Evolutionary conservation across 1,284 basidiomycete genomes (phyloP).

Genomic region (Irpex rosettiformis): DNA sequence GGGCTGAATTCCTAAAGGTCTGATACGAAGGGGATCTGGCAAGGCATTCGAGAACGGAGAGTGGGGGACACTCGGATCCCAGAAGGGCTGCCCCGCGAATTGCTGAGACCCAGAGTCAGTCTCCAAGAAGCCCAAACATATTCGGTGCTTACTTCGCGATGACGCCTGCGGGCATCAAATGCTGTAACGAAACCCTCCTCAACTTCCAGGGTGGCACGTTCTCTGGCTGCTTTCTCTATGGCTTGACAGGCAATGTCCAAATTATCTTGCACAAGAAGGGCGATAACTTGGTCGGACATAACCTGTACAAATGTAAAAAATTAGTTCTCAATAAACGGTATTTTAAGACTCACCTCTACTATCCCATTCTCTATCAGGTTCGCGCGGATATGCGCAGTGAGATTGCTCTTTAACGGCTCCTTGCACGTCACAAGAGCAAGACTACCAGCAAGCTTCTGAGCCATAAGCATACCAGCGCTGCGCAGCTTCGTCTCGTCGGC

Average conservation of each 20-base stretch:
- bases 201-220: conserved; percentile 92
- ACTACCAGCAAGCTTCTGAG: conserved; percentile 94
- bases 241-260: conserved; percentile 92
- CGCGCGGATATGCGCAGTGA: conserved; percentile 86
- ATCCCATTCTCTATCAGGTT: conserved; percentile 85
- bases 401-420: conserved; percentile 92
- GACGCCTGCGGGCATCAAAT: conserved; percentile 83
- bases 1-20: conserved; percentile 77
- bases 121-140: conserved; percentile 17
- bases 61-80: conserved; percentile 75
- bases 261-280: conserved; percentile 89
- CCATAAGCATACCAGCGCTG: conserved; percentile 94
- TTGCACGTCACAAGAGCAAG: conserved; percentile 98
- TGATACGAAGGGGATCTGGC: conserved; percentile 89
- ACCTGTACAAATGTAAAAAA: conserved; percentile 37
- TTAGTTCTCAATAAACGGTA: not conserved
- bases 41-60: conserved; percentile 78
- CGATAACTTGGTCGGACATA: conserved; percentile 68
- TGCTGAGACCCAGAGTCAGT: conserved; percentile 35
- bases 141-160: conserved; percentile 66
- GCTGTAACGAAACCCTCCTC: conserved; percentile 86
- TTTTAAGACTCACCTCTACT: conserved; percentile 55
- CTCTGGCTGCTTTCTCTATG: conserved; percentile 98
- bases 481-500: conserved; percentile 89
- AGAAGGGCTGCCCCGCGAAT: conserved; percentile 76